Base-by-base conservation (phyloP, 192 early-diverging fungal species). In the Coemansia sp. region DNA sequence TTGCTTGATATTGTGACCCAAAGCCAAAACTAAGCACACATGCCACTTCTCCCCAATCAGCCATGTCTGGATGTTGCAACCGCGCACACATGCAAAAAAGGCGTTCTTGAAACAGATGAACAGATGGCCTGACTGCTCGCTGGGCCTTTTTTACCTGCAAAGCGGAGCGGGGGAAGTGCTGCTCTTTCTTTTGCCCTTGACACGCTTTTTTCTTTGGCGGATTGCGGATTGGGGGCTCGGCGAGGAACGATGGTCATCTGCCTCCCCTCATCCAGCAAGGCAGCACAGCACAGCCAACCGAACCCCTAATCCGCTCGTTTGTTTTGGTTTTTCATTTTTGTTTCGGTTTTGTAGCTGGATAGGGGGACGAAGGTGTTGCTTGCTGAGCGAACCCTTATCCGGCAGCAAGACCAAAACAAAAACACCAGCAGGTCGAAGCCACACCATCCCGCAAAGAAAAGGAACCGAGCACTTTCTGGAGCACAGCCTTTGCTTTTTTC, bases 401-500 rank as follows among this genome's bases (percentile, higher is more conserved):
- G 61, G 61, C 61, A 51, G 17, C 6, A 61, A 18, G 29, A 61
- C 8, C n/a, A 61, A 54, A 30, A 38, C 10, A 45, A 20, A 25
- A 61, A 8, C 10, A 1, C 36, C 5, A 5, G 7, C 36, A 5
- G 42, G 42, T 45, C 42, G 42, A 45, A 45, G 42, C 42, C 42
- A 45, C 42, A 45, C 14, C 11, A 16, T 16, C 42, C 7, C 22
- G 22, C 22, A 25, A 25, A 25, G 22, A 25, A 25, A 45, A 45
- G 12, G 12, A 45, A 45, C 10, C 7, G 1, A 12, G 42, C 4
- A 4, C 42, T 45, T 16, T 16, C 42, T 25, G 22, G 22, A 25
- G 22, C 22, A 25, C 22, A 25, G 22, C 22, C 22, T 25, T 25
- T 25, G 22, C 22, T 25, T 25, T 25, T 25, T 25, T 25, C 22